These are phyloP conservation scores for Claviceps fusiformis DNA, from an alignment of 2,329 filamentous ascomycete genomes.

Conservation along the genomic window DNA sequence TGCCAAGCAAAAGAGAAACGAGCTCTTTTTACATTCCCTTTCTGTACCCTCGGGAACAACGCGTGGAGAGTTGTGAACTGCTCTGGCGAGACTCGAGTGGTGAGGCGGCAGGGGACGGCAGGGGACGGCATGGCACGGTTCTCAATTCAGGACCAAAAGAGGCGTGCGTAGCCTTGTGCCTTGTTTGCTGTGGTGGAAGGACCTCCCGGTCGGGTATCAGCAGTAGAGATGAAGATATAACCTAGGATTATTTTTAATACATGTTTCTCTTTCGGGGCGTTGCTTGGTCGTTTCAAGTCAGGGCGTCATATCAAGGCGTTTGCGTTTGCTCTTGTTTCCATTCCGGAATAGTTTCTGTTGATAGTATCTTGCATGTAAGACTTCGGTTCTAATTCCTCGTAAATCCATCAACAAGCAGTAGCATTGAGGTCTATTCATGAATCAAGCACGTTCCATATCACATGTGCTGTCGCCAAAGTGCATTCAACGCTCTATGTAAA, in stretches of 20 bases:
- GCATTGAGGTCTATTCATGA: too few relatives aligned
- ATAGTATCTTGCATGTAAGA: too few relatives aligned
- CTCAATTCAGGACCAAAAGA: background rate
- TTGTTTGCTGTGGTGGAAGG: background rate
- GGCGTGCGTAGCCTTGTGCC: background rate
- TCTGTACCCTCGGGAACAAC: background rate
- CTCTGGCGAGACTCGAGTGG: background rate
- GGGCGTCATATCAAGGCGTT: too few relatives aligned
- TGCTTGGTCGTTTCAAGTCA: background rate
- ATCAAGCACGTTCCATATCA: too few relatives aligned
- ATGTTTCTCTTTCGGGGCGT: background rate
- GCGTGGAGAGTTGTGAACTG: background rate
- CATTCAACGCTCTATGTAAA: too few relatives aligned
- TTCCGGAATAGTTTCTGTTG: too few relatives aligned
- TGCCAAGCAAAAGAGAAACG: background rate
- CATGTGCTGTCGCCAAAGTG: too few relatives aligned
- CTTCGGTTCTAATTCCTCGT: too few relatives aligned
- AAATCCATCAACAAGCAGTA: too few relatives aligned
- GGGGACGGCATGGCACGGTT: background rate
- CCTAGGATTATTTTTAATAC: background rate
- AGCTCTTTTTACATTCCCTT: background rate
- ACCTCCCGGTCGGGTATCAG: background rate
- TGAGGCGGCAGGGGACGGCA: background rate
- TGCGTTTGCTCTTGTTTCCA: too few relatives aligned
- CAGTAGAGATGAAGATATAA: slow-evolving; percentile 1